phyloP scores from a whole-genome alignment of 192 early-diverging fungal genomes.

The Entrophospora sp. region DNA sequence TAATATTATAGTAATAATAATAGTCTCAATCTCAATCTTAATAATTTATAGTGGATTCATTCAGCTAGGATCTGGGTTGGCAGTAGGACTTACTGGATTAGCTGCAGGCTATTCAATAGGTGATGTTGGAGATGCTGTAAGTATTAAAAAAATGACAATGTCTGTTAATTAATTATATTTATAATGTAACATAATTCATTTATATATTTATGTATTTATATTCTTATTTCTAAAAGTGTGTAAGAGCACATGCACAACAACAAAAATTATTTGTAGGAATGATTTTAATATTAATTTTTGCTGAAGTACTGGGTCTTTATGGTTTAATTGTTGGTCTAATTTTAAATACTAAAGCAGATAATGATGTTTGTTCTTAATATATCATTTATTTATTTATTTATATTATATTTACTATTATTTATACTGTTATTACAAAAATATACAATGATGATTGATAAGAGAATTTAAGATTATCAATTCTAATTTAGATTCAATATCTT shows the following conservation, averaged over 20 bases:
- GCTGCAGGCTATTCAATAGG: conserved; percentile 97
- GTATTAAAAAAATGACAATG: neutral
- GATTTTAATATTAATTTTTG: conserved; percentile 98
- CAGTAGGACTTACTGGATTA: conserved; percentile 83
- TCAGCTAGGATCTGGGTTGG: conserved; percentile 87
- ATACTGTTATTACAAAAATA: too few species aligned
- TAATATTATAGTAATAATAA: neutral
- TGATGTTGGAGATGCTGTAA: conserved; percentile 86
- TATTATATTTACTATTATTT: too few species aligned
- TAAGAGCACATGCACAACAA: conserved; percentile 83
- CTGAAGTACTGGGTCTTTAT: conserved; percentile 96
- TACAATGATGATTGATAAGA: too few species aligned
- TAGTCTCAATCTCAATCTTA: neutral
- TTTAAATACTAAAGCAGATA: conserved; percentile 82
- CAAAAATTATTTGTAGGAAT: conserved; percentile 85
- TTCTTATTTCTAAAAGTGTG: conserved; percentile 39
- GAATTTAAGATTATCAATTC: too few species aligned
- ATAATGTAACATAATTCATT: too few species aligned
- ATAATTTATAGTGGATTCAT: conserved; percentile 68
- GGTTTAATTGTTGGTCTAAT: conserved; percentile 96
- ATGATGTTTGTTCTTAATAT: too few species aligned
- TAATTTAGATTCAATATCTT: too few species aligned
- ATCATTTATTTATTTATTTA: too few species aligned
- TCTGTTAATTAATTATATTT: neutral
- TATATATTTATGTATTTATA: neutral